These are phyloP conservation scores for Chrysoporthe deuterocubensis DNA, from an alignment of 2,329 filamentous ascomycete genomes.

Conservation along the genomic window DNA sequence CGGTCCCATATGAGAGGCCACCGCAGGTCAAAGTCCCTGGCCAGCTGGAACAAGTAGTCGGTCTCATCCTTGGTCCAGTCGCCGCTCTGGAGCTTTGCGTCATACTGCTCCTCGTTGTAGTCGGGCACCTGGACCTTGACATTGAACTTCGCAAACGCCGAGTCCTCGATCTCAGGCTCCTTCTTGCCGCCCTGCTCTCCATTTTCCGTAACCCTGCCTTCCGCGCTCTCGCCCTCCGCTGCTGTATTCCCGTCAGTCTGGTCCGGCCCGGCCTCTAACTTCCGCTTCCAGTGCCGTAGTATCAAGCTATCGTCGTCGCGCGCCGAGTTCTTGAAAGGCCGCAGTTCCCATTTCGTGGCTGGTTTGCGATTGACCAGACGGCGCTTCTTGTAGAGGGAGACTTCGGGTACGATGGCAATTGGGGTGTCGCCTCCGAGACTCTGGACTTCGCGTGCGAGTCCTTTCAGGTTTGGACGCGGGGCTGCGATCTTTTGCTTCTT, in stretches of 20 bases:
- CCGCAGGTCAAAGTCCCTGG: conserved; percentile 79
- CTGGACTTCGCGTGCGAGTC: conserved; percentile 68
- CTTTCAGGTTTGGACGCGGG: conserved; percentile 64
- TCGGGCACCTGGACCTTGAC: conserved; percentile 76
- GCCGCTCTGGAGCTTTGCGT: conserved; percentile 69
- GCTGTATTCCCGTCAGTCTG: conserved; percentile 37
- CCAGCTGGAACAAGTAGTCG: conserved; percentile 81
- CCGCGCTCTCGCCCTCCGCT: conserved; percentile 40
- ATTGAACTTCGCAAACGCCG: conserved; percentile 84
- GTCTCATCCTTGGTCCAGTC: conserved; percentile 95
- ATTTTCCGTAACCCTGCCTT: conserved; percentile 33
- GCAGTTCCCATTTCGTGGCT: conserved; percentile 67
- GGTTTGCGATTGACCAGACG: conserved; percentile 59
- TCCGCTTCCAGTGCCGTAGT: conserved; percentile 80
- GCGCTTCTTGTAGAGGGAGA: conserved; percentile 62
- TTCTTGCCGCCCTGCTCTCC: conserved; percentile 21
- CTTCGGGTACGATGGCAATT: conserved; percentile 67
- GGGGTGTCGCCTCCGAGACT: conserved; percentile 69
- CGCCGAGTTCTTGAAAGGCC: conserved; percentile 76
- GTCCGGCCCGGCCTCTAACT: conserved; percentile 51
- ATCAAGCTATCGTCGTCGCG: conserved; percentile 69
- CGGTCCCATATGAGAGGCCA: conserved; percentile 94
- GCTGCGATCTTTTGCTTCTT: conserved; percentile 76
- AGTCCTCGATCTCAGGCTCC: conserved; percentile 55
- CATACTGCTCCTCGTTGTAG: conserved; percentile 89